Percentiles rank a stretch among this genome's conserved stretches.
Evolutionary conservation across 345 rosid species (phyloP).

Genomic region (Gossypium thurberi): DNA sequence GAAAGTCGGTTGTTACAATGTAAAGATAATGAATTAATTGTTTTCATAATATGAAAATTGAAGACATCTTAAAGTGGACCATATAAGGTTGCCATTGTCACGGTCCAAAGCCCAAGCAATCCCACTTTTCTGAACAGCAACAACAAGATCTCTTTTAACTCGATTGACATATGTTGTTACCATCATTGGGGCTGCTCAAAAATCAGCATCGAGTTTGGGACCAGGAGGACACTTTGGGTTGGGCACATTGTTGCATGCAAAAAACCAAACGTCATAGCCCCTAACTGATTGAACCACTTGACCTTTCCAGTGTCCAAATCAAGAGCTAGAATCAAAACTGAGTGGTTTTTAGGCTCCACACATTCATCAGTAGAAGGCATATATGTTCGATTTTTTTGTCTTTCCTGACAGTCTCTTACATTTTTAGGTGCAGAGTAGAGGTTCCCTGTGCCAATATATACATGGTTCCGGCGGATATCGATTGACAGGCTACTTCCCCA

Average conservation of each 20-base stretch:
- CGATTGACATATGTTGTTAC: conserved; percentile 10
- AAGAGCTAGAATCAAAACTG: conserved; percentile 25
- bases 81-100: conserved; percentile 26
- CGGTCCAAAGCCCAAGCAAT: conserved; percentile 46
- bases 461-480: conserved; percentile 19
- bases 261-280: conserved; percentile 30
- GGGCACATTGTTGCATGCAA: conserved; percentile 21
- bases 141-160: conserved; percentile 19
- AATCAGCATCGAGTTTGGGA: conserved; percentile 29
- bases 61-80: conserved; percentile 30
- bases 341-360: conserved; percentile 24
- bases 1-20: too few relatives aligned
- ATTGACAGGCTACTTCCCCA: conserved; percentile 38
- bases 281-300: conserved; percentile 27
- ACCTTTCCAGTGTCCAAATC: conserved; percentile 23
- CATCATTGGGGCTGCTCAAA: conserved; percentile 33
- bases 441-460: conserved; percentile 35
- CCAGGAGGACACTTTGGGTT: conserved; percentile 25
- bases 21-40: too few relatives aligned
- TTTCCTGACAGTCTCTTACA: conserved; percentile 22
- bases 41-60: background rate
- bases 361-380: conserved; percentile 20
- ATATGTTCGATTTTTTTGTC: conserved; percentile 23
- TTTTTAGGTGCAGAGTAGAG: conserved; percentile 26
- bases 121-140: conserved; percentile 41